Evolutionary conservation across 306 rosid genomes (phyloP).

Genomic region (Cicer arietinum): DNA sequence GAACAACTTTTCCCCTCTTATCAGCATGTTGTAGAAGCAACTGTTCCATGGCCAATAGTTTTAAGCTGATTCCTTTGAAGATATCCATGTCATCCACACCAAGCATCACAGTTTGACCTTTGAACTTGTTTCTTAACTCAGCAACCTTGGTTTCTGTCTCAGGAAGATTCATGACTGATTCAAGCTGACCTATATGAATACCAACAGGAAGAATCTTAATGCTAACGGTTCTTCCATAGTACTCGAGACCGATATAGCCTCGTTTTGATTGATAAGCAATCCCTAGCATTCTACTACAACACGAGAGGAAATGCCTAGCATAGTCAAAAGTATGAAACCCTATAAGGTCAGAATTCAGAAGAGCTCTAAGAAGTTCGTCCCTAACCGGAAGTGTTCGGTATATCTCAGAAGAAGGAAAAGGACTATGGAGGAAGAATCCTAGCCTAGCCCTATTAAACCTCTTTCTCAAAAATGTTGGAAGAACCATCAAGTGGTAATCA

Average conservation of each 20-base stretch:
- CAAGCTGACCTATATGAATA: slow-evolving; percentile 82
- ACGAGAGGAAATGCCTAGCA: slow-evolving; percentile 89
- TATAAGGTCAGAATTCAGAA: slow-evolving; percentile 81
- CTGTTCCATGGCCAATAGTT: slow-evolving; percentile 90
- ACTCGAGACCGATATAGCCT: slow-evolving; percentile 93
- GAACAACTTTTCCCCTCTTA: slow-evolving; percentile 78
- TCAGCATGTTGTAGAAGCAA: slow-evolving; percentile 81
- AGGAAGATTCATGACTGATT: slow-evolving; percentile 61
- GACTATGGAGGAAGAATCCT: slow-evolving; percentile 56
- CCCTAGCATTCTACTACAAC: slow-evolving; percentile 92
- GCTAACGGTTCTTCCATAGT: slow-evolving; percentile 82
- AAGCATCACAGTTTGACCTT: slow-evolving; percentile 74
- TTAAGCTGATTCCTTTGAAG: slow-evolving; percentile 87
- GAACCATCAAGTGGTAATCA: slow-evolving; percentile 92
- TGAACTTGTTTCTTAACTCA: slow-evolving; percentile 63
- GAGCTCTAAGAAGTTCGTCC: slow-evolving; percentile 87
- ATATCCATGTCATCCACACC: slow-evolving; percentile 72
- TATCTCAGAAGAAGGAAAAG: slow-evolving; percentile 56
- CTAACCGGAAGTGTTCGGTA: slow-evolving; percentile 90
- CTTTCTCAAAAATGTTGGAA: slow-evolving; percentile 86
- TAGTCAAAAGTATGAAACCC: slow-evolving; percentile 95
- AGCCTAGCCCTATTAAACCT: slow-evolving; percentile 53
- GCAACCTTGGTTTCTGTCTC: slow-evolving; percentile 75
- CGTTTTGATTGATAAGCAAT: slow-evolving; percentile 82
- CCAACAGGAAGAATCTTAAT: slow-evolving; percentile 74